Evolutionary conservation across 2,329 filamentous ascomycete genomes (phyloP), one percentile per base, ranked within the genome.

Genomic region (Waltergamsia citrina): DNA sequence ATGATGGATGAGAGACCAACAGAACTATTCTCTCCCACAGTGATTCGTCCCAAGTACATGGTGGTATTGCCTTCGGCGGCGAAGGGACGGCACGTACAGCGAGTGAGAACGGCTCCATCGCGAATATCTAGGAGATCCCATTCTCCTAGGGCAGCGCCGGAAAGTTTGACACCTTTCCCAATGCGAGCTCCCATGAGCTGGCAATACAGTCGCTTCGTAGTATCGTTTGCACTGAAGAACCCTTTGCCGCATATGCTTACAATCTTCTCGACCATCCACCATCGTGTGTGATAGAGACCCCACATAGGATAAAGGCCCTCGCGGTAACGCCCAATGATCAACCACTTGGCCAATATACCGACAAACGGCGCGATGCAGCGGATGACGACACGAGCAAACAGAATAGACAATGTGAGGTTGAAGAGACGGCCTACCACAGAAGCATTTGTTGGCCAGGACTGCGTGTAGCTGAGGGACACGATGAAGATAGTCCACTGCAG

Each of bases 251-350:
- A 60, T 10, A 73, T 51, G 23, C 59, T 56, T 4, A 69, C 53
- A 15, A 63, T 62, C 51, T 75, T 75, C 45, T 75, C 63, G 2
- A 65, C 62, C 35, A 75, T 42, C 71, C 71, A 76, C 71, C 71
- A 76, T 7, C 68, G 58, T 0, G 67, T 74, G 45, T 75, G 71
- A 43, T 74, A 75, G 2, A 47, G 40, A 2, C 69, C 69, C 71
- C 71, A 76, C 71, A 76, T 76, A 3, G 71, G 70, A 42, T 69
- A 74, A 3, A 72, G 46, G 1, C 71, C 71, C 44, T 69, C 60
- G 23, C 53, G 56, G 45, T 71, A 67, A 2, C 61, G 60, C 9
- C 71, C 71, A 27, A 75, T 66, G 33, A 75, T 54, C 6, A 67
- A 29, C 71, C 71, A 75, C 45, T 75, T 75, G 32, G 62, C 54